phyloP scores from a whole-genome alignment of 495 filamentous ascomycete genomes.

The Talaromyces wortmannii region DNA sequence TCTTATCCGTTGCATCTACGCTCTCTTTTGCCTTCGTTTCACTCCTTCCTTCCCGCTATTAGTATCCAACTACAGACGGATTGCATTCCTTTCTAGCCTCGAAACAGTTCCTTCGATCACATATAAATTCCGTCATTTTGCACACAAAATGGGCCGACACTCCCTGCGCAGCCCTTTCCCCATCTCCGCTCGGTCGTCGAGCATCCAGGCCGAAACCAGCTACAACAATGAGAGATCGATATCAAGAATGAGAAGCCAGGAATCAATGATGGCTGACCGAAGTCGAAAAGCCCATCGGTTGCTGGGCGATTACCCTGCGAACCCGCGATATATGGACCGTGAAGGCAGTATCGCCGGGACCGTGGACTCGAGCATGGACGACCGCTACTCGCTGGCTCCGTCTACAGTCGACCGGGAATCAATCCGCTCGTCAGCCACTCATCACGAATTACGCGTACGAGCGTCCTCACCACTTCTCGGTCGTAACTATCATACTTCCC shows the following conservation, averaged over 20 bases:
- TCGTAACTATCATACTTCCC: conserved; percentile 24
- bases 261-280: neutral
- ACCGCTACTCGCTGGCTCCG: neutral
- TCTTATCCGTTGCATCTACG: too few species aligned
- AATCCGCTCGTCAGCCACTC: conserved; percentile 9
- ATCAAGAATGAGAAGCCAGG: conserved; percentile 1
- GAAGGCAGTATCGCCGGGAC: neutral
- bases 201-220: conserved; percentile 4
- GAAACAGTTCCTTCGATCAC: neutral
- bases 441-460: conserved; percentile 30
- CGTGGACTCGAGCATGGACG: neutral
- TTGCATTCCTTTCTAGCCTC: neutral
- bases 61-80: too few species aligned
- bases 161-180: neutral
- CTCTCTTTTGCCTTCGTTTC: too few species aligned
- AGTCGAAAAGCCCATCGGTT: neutral
- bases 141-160: conserved; percentile 3
- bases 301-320: neutral
- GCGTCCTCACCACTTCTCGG: conserved; percentile 39
- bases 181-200: conserved; percentile 2
- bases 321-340: neutral
- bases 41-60: too few species aligned
- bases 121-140: neutral
- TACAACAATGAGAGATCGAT: neutral
- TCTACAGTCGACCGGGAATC: neutral